phyloP scores from a whole-genome alignment of 2,329 filamentous ascomycete species.

The Sclerotinia borealis region DNA sequence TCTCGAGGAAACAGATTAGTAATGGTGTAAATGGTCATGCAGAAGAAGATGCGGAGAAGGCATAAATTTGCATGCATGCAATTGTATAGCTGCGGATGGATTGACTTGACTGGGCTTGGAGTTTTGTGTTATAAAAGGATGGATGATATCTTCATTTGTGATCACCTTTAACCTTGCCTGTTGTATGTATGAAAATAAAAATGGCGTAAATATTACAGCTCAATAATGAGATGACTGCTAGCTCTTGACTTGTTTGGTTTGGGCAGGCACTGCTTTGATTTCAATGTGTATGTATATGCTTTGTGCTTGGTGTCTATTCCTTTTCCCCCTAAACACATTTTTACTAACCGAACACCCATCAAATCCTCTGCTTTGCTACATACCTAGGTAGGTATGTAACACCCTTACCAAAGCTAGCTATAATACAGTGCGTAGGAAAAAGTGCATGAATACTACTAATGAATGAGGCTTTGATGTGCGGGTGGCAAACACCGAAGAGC shows the following conservation, averaged over 20 bases:
- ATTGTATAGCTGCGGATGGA: background rate
- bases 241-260: background rate
- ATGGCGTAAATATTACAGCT: background rate
- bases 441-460: too few species aligned
- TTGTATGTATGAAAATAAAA: background rate
- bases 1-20: conserved; percentile 43
- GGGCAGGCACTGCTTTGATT: too few species aligned
- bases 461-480: too few species aligned
- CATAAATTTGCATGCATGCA: background rate
- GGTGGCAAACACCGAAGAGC: too few species aligned
- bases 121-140: conserved; percentile 9
- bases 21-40: conserved; percentile 18
- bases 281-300: background rate
- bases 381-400: too few species aligned
- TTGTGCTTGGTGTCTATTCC: too few species aligned
- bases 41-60: conserved; percentile 5
- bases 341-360: too few species aligned
- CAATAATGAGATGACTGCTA: background rate
- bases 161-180: background rate
- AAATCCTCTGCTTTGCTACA: too few species aligned
- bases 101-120: background rate
- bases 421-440: too few species aligned
- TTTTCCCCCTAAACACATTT: too few species aligned
- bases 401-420: too few species aligned
- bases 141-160: conserved; percentile 11